phyloP scores from a whole-genome alignment of 2,329 filamentous ascomycete species.

The Pezicula rhizophila region DNA sequence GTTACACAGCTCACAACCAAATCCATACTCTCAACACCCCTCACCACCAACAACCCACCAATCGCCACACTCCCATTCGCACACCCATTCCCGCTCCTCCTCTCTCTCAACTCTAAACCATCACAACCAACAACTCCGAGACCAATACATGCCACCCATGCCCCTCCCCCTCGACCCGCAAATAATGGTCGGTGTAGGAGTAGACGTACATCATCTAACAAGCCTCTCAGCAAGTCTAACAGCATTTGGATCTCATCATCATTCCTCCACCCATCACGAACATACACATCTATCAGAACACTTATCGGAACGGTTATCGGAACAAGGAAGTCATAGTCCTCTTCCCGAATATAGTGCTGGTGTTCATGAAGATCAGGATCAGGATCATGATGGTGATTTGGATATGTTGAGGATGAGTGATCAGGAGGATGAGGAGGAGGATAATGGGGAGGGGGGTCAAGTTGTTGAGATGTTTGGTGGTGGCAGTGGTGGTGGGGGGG shows the following conservation, averaged over 20 bases:
- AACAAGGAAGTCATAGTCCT: no score
- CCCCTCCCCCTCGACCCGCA: constrained; percentile 44
- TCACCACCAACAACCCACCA: neutral
- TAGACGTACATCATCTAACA: constrained; percentile 17
- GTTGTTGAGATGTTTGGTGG: neutral
- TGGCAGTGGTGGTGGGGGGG: neutral
- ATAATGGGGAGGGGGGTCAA: neutral
- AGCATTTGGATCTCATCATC: neutral
- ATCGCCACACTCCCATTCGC: neutral
- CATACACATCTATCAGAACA: no score
- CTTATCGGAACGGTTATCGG: no score
- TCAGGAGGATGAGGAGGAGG: constrained; percentile 16
- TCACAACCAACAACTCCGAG: neutral
- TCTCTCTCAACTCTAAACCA: no score
- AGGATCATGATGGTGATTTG: constrained; percentile 18
- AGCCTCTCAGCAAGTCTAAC: constrained; percentile 2
- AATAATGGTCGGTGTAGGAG: constrained; percentile 49
- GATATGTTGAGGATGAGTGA: constrained; percentile 27
- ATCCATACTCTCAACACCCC: constrained; percentile 29
- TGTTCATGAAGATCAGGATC: constrained; percentile 1
- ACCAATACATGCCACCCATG: constrained; percentile 38
- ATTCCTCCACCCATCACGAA: neutral
- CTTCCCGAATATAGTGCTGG: no score
- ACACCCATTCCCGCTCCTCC: no score
- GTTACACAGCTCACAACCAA: neutral